These are phyloP conservation scores for Metschnikowia chrysomelidarum DNA, from an alignment of 805 yeast genomes.

Conservation along the genomic window DNA sequence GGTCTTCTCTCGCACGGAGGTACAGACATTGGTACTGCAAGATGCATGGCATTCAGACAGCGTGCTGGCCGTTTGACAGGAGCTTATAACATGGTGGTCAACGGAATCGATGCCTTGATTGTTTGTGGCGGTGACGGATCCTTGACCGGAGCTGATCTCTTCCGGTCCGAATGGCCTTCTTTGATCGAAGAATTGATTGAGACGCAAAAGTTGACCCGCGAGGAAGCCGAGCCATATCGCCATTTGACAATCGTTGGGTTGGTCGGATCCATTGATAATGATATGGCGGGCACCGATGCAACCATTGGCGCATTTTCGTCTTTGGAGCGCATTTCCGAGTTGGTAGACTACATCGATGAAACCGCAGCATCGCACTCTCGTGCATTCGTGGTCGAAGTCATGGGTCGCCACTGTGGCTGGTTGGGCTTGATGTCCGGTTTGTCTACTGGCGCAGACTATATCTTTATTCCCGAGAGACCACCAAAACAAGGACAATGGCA, in stretches of 20 bases:
- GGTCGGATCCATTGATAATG: conserved; percentile 97
- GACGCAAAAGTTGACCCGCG: conserved; percentile 54
- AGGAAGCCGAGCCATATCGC: conserved; percentile 59
- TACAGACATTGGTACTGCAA: conserved; percentile 93
- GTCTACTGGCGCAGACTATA: conserved; percentile 93
- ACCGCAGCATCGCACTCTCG: conserved; percentile 97
- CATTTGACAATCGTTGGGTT: conserved; percentile 86
- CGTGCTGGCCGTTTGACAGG: conserved; percentile 81
- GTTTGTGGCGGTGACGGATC: conserved; percentile 99
- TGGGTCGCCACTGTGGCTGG: conserved; percentile 99
- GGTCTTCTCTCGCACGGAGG: conserved; percentile 94
- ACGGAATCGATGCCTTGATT: conserved; percentile 91
- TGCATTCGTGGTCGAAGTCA: conserved; percentile 96
- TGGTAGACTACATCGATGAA: conserved; percentile 95
- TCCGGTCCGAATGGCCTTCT: conserved; percentile 93
- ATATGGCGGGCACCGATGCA: conserved; percentile 95
- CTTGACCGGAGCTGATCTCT: conserved; percentile 93
- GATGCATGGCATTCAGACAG: conserved; percentile 83
- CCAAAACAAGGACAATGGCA: conserved; percentile 74
- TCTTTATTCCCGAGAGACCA: conserved; percentile 93
- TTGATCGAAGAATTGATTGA: conserved; percentile 68
- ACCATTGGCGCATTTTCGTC: conserved; percentile 97
- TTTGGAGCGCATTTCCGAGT: conserved; percentile 86
- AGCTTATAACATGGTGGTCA: conserved; percentile 76
- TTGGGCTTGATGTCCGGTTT: conserved; percentile 96